These are phyloP conservation scores for Cokeromyces recurvatus DNA, from an alignment of 371 early-diverging fungal genomes.

Conservation along the genomic window DNA sequence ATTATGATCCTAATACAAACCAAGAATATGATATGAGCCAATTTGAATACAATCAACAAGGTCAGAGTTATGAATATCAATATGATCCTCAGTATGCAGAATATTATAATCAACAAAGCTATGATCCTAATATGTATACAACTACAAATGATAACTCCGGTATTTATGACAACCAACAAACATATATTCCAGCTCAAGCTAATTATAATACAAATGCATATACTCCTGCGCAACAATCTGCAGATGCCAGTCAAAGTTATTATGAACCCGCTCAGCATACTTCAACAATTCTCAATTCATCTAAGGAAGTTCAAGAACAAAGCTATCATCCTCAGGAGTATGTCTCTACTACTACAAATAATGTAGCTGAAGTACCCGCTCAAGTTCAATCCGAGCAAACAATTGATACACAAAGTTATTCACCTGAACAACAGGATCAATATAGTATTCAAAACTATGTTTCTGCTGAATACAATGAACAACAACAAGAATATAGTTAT, in stretches of 20 bases:
- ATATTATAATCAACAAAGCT: slow-evolving; percentile 11
- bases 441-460: slow-evolving; percentile 1
- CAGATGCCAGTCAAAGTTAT: too few relatives aligned
- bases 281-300: too few relatives aligned
- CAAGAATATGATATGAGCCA: slow-evolving; percentile 30
- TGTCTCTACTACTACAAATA: neutral
- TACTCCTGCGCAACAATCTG: neutral
- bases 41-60: slow-evolving; percentile 15
- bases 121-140: slow-evolving; percentile 4
- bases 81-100: slow-evolving; percentile 27
- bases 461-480: neutral
- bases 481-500: slow-evolving; percentile 1
- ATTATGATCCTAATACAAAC: slow-evolving; percentile 38
- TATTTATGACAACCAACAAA: too few relatives aligned
- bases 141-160: too few relatives aligned
- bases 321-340: neutral
- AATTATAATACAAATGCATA: neutral
- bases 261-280: too few relatives aligned
- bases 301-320: too few relatives aligned
- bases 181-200: neutral
- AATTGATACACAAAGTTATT: slow-evolving; percentile 9
- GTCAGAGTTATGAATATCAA: slow-evolving; percentile 12
- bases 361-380: slow-evolving; percentile 10
- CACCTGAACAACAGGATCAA: slow-evolving; percentile 1
- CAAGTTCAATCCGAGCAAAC: slow-evolving; percentile 16